A percentile compares a stretch with the other conserved stretches of the same genome.
These are phyloP conservation scores for Porpolomopsis calyptriformis DNA, from an alignment of 768 basidiomycete genomes.

Conservation along the genomic window DNA sequence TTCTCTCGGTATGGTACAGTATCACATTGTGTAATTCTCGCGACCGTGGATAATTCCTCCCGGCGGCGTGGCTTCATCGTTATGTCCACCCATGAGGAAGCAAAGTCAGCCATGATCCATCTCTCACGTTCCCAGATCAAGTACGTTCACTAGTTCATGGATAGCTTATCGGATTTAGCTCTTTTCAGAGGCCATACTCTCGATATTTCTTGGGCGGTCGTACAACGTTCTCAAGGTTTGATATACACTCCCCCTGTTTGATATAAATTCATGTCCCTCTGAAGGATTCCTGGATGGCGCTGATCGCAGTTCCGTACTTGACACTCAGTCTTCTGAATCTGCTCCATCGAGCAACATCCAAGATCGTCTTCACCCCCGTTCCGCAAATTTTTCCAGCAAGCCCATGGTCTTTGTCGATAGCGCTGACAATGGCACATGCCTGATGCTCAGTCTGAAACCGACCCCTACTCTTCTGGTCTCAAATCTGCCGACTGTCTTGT, in stretches of 20 bases:
- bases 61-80: constrained; percentile 77
- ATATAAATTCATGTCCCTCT: background rate
- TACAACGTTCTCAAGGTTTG: constrained; percentile 72
- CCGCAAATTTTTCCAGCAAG: constrained; percentile 25
- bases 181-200: constrained; percentile 53
- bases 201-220: constrained; percentile 81
- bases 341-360: constrained; percentile 7
- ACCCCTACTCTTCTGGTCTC: constrained; percentile 48
- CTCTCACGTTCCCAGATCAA: constrained; percentile 62
- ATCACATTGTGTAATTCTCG: constrained; percentile 68
- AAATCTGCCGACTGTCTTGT: constrained; percentile 56
- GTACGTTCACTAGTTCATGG: constrained; percentile 25
- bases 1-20: constrained; percentile 62
- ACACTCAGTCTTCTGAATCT: constrained; percentile 29
- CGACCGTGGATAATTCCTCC: constrained; percentile 76
- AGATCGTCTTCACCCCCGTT: constrained; percentile 16
- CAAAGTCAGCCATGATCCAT: constrained; percentile 53
- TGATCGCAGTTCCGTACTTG: constrained; percentile 58
- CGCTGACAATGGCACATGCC: constrained; percentile 21
- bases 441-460: constrained; percentile 27
- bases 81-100: constrained; percentile 66
- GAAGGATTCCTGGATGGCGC: constrained; percentile 74
- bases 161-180: constrained; percentile 5
- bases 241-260: background rate
- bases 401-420: constrained; percentile 21